Conservation (phyloP, 176 grass and related monocot species). For the Eragrostis nindensis region DNA sequence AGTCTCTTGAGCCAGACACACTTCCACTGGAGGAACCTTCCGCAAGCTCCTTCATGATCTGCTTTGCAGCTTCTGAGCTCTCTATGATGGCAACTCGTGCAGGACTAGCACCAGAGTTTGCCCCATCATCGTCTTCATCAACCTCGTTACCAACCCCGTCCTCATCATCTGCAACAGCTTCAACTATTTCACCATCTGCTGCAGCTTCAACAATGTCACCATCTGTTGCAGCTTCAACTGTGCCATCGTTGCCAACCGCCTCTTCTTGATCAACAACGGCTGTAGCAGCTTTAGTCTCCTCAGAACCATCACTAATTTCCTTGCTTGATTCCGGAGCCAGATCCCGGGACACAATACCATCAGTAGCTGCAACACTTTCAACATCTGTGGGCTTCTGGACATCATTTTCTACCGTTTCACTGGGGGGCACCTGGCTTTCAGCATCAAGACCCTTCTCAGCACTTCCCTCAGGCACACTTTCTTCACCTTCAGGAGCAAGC, state of each 20-base stretch:
- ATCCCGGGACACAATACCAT: slow-evolving; percentile 27
- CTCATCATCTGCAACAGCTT: slow-evolving; percentile 32
- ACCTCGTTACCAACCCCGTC: slow-evolving; percentile 46
- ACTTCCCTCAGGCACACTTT: slow-evolving; percentile 21
- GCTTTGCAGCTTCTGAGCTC: slow-evolving; percentile 49
- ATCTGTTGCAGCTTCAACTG: slow-evolving; percentile 29
- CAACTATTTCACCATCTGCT: background rate
- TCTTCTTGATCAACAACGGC: slow-evolving; percentile 17
- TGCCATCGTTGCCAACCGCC: slow-evolving; percentile 34
- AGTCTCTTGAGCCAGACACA: slow-evolving; percentile 59
- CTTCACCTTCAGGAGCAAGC: background rate
- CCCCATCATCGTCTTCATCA: slow-evolving; percentile 60
- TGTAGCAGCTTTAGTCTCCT: slow-evolving; percentile 24
- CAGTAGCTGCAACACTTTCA: slow-evolving; percentile 22
- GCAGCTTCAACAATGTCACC: slow-evolving; percentile 22
- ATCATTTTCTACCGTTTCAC: slow-evolving; percentile 27
- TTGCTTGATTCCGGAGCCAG: slow-evolving; percentile 23
- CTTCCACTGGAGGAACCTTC: slow-evolving; percentile 57
- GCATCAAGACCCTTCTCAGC: slow-evolving; percentile 7
- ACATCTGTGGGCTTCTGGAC: slow-evolving; percentile 20
- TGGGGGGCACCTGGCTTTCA: slow-evolving; percentile 2
- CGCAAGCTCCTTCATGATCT: slow-evolving; percentile 67
- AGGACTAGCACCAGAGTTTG: slow-evolving; percentile 55
- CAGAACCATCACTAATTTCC: slow-evolving; percentile 7
- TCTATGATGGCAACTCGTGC: slow-evolving; percentile 67